Evolutionary conservation across 2,329 filamentous ascomycete genomes (phyloP).

Genomic region (Diaporthe australafricana): DNA sequence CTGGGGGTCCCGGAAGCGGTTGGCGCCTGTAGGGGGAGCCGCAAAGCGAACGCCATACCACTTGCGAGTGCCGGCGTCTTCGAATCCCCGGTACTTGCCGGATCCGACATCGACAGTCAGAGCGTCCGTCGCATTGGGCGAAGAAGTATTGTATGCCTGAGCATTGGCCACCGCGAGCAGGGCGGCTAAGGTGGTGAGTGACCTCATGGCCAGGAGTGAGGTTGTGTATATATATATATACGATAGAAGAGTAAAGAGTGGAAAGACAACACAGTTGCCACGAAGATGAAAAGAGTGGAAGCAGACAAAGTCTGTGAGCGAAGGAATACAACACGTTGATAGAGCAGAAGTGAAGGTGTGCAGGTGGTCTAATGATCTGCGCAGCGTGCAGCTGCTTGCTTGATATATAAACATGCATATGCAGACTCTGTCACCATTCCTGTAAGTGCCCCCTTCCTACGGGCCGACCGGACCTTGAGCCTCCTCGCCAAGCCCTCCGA

Average conservation of each 20-base stretch:
- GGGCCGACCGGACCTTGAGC: slow-evolving; percentile 1
- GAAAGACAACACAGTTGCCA: slow-evolving; percentile 5
- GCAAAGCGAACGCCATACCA: slow-evolving; percentile 23
- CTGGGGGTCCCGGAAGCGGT: slow-evolving; percentile 14
- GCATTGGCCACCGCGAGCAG: background rate
- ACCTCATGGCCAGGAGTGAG: background rate
- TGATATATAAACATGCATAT: background rate
- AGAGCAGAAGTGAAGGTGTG: background rate
- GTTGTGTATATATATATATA: background rate
- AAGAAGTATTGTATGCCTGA: background rate
- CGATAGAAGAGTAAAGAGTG: slow-evolving; percentile 1
- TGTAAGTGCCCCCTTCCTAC: background rate
- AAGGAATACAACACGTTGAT: background rate
- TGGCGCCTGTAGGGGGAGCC: slow-evolving; percentile 7
- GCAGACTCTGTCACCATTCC: background rate
- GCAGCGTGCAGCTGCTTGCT: background rate
- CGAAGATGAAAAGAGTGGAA: slow-evolving; percentile 1
- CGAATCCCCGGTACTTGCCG: slow-evolving; percentile 19
- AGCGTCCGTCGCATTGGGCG: slow-evolving; percentile 1
- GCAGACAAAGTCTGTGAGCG: slow-evolving; percentile 17
- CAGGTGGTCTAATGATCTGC: background rate
- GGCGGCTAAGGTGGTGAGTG: background rate
- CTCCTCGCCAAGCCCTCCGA: slow-evolving; percentile 12
- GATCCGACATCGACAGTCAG: slow-evolving; percentile 16
- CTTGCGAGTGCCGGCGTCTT: slow-evolving; percentile 11